A percentile compares a stretch with the other conserved stretches of the same genome.
These are phyloP conservation scores for Phialemoniopsis sp. DNA, from an alignment of 2,329 filamentous ascomycete species.

Conservation along the genomic window DNA sequence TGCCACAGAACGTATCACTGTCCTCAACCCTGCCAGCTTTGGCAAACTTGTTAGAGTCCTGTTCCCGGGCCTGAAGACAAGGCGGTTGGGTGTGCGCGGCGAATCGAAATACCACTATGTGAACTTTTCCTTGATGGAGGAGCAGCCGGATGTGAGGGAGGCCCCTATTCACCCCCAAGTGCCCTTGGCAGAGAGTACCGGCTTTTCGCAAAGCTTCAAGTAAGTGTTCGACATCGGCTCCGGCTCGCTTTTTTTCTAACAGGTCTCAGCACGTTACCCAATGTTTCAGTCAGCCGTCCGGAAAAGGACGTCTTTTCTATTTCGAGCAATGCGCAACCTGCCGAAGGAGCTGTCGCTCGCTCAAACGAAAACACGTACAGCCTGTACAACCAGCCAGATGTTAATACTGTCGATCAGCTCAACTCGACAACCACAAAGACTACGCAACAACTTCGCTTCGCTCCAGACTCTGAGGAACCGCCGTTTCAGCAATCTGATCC, in stretches of 20 bases:
- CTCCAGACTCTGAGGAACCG: conserved; percentile 49
- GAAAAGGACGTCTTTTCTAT: conserved; percentile 31
- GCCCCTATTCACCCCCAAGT: conserved; percentile 40
- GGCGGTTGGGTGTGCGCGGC: conserved; percentile 85
- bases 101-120: conserved; percentile 98
- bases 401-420: conserved; percentile 54
- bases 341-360: no score
- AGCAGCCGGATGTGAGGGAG: conserved; percentile 44
- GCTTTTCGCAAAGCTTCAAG: conserved; percentile 46
- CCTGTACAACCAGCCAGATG: conserved; percentile 56
- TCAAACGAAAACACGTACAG: conserved; percentile 34
- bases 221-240: conserved; percentile 22
- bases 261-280: conserved; percentile 23
- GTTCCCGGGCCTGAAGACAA: conserved; percentile 90
- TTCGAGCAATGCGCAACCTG: conserved; percentile 27
- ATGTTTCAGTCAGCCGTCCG: conserved; percentile 10
- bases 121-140: conserved; percentile 58
- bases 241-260: no score
- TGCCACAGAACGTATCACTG: conserved; percentile 88
- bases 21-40: conserved; percentile 94
- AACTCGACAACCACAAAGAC: conserved; percentile 56
- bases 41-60: conserved; percentile 95
- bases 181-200: conserved; percentile 43
- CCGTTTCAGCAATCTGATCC: conserved; percentile 61
- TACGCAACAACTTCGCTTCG: conserved; percentile 55